Base-by-base conservation (phyloP, 768 basidiomycete species). In the Punctularia strigosozonata region DNA sequence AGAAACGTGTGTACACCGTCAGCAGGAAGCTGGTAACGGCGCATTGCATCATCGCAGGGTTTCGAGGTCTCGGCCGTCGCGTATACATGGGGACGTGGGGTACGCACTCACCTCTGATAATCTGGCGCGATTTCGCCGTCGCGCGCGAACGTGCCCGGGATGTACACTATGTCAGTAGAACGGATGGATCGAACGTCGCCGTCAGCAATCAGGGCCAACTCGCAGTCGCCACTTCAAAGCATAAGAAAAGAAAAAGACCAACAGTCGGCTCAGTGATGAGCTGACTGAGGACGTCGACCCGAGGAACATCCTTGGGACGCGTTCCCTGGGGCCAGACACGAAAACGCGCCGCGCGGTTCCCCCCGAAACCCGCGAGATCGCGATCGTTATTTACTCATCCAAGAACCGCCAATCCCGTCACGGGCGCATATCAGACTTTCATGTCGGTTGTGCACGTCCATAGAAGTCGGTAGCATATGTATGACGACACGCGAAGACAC, bases 111-210 rank as follows among this genome's bases (percentile, higher is more conserved):
- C 49, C 49, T 46, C 25, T 44, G 39, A 31, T 43, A 50, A 15
- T 33, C n/a, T 18, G 17, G 4, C 18, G 26, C 21, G 17, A 49
- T 21, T 28, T 19, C 23, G 4, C 24, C 34, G 39, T 41, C 37
- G 25, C 43, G 42, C 36, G 42, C 49, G 42, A 59, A 56, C n/a
- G 55, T 58, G 26, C 38, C 34, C 14, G 39, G 35, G 39, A 60
- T 35, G 43, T 59, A 60, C 14, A 53, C 57, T 58, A 51, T 38
- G 31, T 18, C 25, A 14, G 12, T 38, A 19, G 20, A 23, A 22
- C 8, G 8, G 28, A 15, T n/a, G n/a, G n/a, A n/a, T n/a, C n/a
- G n/a, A n/a, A n/a, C n/a, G n/a, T n/a, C n/a, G n/a, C n/a, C n/a
- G n/a, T n/a, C n/a, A n/a, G n/a, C n/a, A n/a, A n/a, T n/a, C n/a